phyloP scores from a whole-genome alignment of 2,329 filamentous ascomycete genomes.

The Aspergillus carbonarius region DNA sequence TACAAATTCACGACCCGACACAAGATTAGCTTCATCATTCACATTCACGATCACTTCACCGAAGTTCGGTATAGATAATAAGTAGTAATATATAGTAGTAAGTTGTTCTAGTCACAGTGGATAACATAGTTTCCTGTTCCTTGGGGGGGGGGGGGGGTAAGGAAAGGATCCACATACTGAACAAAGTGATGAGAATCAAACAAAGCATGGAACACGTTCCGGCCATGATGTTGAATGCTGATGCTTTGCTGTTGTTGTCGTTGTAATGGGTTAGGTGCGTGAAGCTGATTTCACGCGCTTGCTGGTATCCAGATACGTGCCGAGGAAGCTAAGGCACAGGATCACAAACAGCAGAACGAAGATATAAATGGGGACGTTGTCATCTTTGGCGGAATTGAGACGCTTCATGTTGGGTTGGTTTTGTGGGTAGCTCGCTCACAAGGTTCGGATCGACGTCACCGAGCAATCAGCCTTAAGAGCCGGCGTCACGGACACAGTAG shows the following conservation, averaged over 20 bases:
- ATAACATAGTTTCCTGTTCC: not conserved
- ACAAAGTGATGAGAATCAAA: slow-evolving; percentile 48
- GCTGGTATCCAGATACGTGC: slow-evolving; percentile 18
- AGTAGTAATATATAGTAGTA: too few relatives aligned
- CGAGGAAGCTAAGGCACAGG: slow-evolving; percentile 27
- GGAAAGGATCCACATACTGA: slow-evolving; percentile 42
- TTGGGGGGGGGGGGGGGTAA: not conserved
- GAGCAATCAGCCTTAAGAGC: not conserved
- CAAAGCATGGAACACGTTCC: slow-evolving; percentile 40
- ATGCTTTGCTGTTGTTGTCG: not conserved
- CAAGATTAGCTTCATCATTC: not conserved
- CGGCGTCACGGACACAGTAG: too few relatives aligned
- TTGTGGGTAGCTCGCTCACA: not conserved
- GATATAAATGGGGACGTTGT: slow-evolving; percentile 27
- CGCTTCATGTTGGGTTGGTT: slow-evolving; percentile 22
- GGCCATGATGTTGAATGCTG: slow-evolving; percentile 26
- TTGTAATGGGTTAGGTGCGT: not conserved
- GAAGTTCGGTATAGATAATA: too few relatives aligned
- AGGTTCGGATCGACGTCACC: slow-evolving; percentile 21
- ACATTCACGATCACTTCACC: too few relatives aligned
- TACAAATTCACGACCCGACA: slow-evolving; percentile 30
- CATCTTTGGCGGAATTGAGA: slow-evolving; percentile 24
- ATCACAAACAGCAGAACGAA: slow-evolving; percentile 29
- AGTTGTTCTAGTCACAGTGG: too few relatives aligned
- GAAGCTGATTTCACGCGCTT: slow-evolving; percentile 12